Conservation (phyloP, 2,329 filamentous ascomycete genomes). For the Xylogone sp. region DNA sequence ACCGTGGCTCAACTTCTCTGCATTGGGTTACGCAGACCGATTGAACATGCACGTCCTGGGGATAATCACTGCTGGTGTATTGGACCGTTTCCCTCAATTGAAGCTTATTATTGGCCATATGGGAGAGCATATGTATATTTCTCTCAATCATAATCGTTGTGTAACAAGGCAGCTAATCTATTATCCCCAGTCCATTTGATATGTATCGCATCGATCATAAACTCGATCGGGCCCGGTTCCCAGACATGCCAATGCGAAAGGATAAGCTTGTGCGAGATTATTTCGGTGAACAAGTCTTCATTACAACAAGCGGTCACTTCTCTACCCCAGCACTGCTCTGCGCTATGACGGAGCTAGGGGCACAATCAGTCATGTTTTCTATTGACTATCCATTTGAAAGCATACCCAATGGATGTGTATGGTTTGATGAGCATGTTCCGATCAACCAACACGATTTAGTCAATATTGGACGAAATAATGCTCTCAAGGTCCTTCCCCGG, state of each 20-base stretch:
- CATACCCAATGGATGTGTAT: conserved; percentile 32
- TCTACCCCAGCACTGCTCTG: conserved; percentile 47
- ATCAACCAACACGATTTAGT: background rate
- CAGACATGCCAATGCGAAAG: conserved; percentile 37
- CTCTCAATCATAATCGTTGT: background rate
- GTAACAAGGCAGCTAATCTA: too few species aligned
- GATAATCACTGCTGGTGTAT: conserved; percentile 44
- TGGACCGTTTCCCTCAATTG: conserved; percentile 40
- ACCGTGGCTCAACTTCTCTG: conserved; percentile 55
- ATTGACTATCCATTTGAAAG: conserved; percentile 49
- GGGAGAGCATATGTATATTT: conserved; percentile 36
- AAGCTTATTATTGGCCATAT: conserved; percentile 42
- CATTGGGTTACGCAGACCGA: conserved; percentile 53
- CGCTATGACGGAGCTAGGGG: conserved; percentile 42
- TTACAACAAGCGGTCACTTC: conserved; percentile 52
- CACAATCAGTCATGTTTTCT: conserved; percentile 44
- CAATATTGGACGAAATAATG: background rate
- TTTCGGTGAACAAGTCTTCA: conserved; percentile 49
- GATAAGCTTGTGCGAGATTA: conserved; percentile 39
- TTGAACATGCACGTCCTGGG: conserved; percentile 53
- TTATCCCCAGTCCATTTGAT: conserved; percentile 32
- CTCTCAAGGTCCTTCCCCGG: background rate
- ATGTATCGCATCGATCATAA: conserved; percentile 47
- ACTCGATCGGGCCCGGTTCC: conserved; percentile 35
- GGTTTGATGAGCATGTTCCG: background rate